Conservation (phyloP, 208 protist species). For the Trypanosoma avium region DNA sequence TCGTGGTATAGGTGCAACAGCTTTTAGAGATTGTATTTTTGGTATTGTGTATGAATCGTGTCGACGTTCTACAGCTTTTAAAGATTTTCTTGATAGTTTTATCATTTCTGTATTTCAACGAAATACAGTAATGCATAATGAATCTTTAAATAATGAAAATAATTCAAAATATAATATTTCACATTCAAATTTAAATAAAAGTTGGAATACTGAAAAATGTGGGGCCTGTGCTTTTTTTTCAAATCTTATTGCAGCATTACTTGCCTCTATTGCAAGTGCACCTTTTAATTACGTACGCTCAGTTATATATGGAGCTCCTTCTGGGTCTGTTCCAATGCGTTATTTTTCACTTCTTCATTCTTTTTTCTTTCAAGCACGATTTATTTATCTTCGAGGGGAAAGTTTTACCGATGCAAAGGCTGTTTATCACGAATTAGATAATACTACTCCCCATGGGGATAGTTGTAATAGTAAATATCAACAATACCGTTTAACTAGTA, state of each 20-base stretch:
- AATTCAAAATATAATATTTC: slow-evolving; percentile 2
- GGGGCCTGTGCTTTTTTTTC: slow-evolving; percentile 55
- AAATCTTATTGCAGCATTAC: slow-evolving; percentile 75
- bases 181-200: too few relatives aligned
- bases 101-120: slow-evolving; percentile 16
- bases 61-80: slow-evolving; percentile 38
- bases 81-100: slow-evolving; percentile 42
- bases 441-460: neutral
- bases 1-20: slow-evolving; percentile 74
- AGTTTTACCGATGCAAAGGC: slow-evolving; percentile 57
- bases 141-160: neutral
- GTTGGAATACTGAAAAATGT: slow-evolving; percentile 21
- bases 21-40: slow-evolving; percentile 84
- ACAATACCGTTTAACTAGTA: neutral
- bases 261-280: slow-evolving; percentile 80
- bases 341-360: slow-evolving; percentile 63
- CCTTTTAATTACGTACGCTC: slow-evolving; percentile 89
- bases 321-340: slow-evolving; percentile 65
- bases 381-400: slow-evolving; percentile 62
- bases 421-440: neutral
- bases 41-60: slow-evolving; percentile 85
- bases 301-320: slow-evolving; percentile 79
- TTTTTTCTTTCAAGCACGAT: slow-evolving; percentile 73
- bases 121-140: neutral
- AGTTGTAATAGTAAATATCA: neutral